These are phyloP conservation scores for Verbena officinalis DNA, from an alignment of 257 asterid species.

Conservation along the genomic window DNA sequence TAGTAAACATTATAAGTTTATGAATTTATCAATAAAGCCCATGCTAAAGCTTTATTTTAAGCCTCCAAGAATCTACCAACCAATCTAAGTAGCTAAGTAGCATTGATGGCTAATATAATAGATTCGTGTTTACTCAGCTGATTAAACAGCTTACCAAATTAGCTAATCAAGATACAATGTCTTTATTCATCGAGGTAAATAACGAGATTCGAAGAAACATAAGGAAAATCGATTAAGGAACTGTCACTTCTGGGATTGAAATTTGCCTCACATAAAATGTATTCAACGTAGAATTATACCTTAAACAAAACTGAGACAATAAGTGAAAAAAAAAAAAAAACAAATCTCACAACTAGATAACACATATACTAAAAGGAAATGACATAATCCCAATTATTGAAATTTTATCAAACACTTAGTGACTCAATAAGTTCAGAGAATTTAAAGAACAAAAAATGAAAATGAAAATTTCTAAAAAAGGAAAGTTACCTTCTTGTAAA, in stretches of 20 bases:
- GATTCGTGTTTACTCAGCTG: slow-evolving; percentile 10
- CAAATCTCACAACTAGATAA: slow-evolving; percentile 1
- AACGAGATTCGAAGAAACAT: background rate
- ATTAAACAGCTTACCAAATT: background rate
- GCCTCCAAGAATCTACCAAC: background rate
- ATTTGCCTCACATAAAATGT: background rate
- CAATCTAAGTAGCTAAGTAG: slow-evolving; percentile 5
- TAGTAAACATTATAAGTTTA: background rate
- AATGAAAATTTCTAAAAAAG: background rate
- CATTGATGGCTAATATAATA: background rate
- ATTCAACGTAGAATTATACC: background rate
- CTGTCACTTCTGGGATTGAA: background rate
- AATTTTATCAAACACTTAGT: background rate
- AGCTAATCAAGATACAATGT: slow-evolving; percentile 20
- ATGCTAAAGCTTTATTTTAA: slow-evolving; percentile 3
- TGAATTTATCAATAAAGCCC: background rate
- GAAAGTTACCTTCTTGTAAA: slow-evolving; percentile 62
- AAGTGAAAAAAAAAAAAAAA: too few relatives aligned
- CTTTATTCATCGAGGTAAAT: background rate
- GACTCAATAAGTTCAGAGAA: background rate
- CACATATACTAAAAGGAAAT: slow-evolving; percentile 6
- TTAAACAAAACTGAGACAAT: slow-evolving; percentile 1
- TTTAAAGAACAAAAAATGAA: background rate
- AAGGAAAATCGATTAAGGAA: slow-evolving; percentile 20
- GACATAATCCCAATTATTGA: slow-evolving; percentile 6